Base-by-base conservation (phyloP, 2,329 filamentous ascomycete genomes). In the Alternaria triticimaculans region DNA sequence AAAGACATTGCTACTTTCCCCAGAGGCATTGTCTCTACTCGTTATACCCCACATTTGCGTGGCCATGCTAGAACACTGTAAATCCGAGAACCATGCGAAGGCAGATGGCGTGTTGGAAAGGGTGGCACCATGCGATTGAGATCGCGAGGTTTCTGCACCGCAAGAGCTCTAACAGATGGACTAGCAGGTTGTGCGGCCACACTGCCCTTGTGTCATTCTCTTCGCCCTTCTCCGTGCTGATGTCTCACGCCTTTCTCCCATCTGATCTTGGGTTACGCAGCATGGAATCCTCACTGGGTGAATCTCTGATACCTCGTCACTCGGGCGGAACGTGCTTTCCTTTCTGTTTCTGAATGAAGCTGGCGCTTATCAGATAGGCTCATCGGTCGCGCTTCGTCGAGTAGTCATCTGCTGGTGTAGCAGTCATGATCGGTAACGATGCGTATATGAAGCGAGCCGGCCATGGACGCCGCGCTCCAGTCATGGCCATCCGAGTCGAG, bases 391-490 rank as follows among this genome's bases (percentile, higher is more conserved):
- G 28, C 14, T 51, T 51, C 20, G 49, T 6, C 37, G 18, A 30
- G 28, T 41, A 33, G 37, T 41, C 23, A 37, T 56, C 23, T 60
- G 44, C 51, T 43, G 44, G 33, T 56, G 51, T 37, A 56, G 44
- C 43, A 56, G 18, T 23, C 23, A 20, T 43, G 30, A 60, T 60
- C 43, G 58, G 51, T 60, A 44, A 50, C 44, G 18, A 45, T 37
- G 30, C 54, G 53, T 44, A 50, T 57, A 50, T 44, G 18, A 44
- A 50, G 53, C 45, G 53, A 43, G 33, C 45, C 44, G 18, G 53
- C n/a, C 8, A 18, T 37, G 43, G 21, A 20, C 45, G 28, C 55
- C 44, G 28, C 45, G 6, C 21, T 49, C 55, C 41, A 53, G 21
- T 58, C 41, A 43, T n/a, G 18, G 20, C 21, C n/a, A 46, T 12